Evolutionary conservation across 441 rosid genomes (phyloP), one percentile per base, ranked within the genome.

Genomic region (Populus tomentosa): DNA sequence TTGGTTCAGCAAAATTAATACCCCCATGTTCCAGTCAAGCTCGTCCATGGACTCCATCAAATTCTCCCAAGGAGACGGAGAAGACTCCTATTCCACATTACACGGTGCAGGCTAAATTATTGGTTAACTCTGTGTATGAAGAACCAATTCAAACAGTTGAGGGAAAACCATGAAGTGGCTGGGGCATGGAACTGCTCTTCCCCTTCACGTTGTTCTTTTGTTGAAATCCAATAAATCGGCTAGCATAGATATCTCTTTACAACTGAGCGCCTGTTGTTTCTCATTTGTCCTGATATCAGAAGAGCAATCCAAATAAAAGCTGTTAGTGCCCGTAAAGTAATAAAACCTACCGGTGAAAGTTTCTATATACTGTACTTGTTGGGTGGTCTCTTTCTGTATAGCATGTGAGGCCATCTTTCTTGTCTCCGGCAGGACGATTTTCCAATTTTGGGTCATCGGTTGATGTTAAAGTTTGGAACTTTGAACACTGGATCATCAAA

Each of bases 1-100:
- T 88, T 21, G 61, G 46, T 62, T 81, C 88, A 4, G 80, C 78
- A n/a, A 88, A 85, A 84, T 74, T 77, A 36, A 35, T 6, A 28
- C 67, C 75, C 35, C 65, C 74, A 6, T 38, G 65, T 74, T 73
- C 79, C 13, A 53, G 75, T 32, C 88, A 77, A 75, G 89, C 85
- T 33, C 62, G 64, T 71, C 80, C 35, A 14, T 16, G 13, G 36
- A 83, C 83, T 53, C 65, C 50, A 33, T 76, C 78, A 24, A 77
- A 72, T 66, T 78, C 80, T 11, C 78, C 84, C 13, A 21, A 53
- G 56, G 65, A 32, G 18, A 40, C 64, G 70, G 82, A 84, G 76
- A 79, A 79, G 72, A 63, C 20, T 42, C 28, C 21, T 9, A 28
- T 56, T 7, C 42, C 77, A 61, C 76, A 40, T 7, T 77, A 23